Evolutionary conservation across 1,284 basidiomycete species (phyloP).

Genomic region (Cryptococcus depauperatus): DNA sequence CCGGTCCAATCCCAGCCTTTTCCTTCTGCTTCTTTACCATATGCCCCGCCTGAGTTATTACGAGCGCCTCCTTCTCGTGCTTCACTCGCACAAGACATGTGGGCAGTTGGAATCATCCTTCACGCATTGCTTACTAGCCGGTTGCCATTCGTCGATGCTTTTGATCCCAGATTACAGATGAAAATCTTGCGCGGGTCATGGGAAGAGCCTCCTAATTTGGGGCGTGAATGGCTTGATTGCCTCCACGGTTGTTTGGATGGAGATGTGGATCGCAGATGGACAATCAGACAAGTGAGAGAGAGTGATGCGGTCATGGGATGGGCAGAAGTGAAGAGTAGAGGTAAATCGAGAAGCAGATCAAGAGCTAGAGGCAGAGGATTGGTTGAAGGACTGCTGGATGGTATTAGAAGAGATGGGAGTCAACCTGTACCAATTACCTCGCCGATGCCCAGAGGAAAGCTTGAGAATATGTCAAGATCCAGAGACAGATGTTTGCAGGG

Average conservation of each 20-base stretch:
- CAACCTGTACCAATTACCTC: conserved; percentile 12
- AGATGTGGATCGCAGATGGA: conserved; percentile 58
- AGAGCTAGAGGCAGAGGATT: conserved; percentile 9
- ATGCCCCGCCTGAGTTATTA: conserved; percentile 75
- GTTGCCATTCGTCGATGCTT: conserved; percentile 76
- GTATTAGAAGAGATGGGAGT: conserved; percentile 2
- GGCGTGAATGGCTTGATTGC: conserved; percentile 62
- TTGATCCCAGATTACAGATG: conserved; percentile 80
- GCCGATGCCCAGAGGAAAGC: background rate
- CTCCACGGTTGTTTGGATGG: conserved; percentile 66
- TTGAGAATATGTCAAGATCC: background rate
- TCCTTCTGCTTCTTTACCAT: conserved; percentile 79
- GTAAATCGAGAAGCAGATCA: conserved; percentile 24
- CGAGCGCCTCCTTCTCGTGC: conserved; percentile 44
- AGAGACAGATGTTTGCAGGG: conserved; percentile 9
- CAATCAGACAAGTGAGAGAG: conserved; percentile 62
- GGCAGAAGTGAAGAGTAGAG: conserved; percentile 47
- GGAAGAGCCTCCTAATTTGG: conserved; percentile 50
- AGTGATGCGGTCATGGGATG: conserved; percentile 73
- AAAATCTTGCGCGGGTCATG: conserved; percentile 75
- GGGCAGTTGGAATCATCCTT: conserved; percentile 83
- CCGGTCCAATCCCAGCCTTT: conserved; percentile 39
- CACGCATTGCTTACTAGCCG: conserved; percentile 71
- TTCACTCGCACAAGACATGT: conserved; percentile 67
- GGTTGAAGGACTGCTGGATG: conserved; percentile 3